A percentile compares a stretch with the other conserved stretches of the same genome.
Conservation (phyloP, 306 rosid genomes). For the Acacia crassicarpa region DNA sequence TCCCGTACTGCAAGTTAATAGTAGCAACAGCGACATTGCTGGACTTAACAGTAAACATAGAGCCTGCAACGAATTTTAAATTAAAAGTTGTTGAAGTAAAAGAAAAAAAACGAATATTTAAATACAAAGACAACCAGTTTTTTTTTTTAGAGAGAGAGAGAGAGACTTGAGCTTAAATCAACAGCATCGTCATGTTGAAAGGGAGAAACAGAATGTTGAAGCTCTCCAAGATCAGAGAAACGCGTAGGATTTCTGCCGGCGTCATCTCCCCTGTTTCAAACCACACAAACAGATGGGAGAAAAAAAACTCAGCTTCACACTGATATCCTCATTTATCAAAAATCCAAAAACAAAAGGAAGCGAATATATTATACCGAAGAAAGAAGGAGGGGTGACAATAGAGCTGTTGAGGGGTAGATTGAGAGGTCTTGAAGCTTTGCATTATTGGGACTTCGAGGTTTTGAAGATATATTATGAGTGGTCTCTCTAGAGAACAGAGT, state of each 20-base stretch:
- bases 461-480: no score
- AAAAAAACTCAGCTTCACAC: constrained; percentile 8
- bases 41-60: constrained; percentile 61
- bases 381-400: constrained; percentile 46
- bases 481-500: not conserved
- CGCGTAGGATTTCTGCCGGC: constrained; percentile 45
- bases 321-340: not conserved
- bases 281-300: constrained; percentile 33
- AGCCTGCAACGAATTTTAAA: constrained; percentile 44
- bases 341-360: not conserved
- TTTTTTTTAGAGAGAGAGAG: not conserved
- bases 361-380: not conserved
- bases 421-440: constrained; percentile 67
- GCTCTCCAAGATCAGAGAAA: constrained; percentile 62
- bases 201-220: constrained; percentile 59
- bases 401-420: constrained; percentile 46
- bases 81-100: not conserved
- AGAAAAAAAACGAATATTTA: not conserved
- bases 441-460: constrained; percentile 13
- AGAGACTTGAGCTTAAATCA: constrained; percentile 80
- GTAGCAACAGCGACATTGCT: constrained; percentile 50
- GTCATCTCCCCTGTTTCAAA: constrained; percentile 73
- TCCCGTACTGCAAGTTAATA: constrained; percentile 51
- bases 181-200: constrained; percentile 67
- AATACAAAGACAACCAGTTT: not conserved